Conservation (phyloP, 2,329 filamentous ascomycete species). For the Calcarisporium arbuscula region DNA sequence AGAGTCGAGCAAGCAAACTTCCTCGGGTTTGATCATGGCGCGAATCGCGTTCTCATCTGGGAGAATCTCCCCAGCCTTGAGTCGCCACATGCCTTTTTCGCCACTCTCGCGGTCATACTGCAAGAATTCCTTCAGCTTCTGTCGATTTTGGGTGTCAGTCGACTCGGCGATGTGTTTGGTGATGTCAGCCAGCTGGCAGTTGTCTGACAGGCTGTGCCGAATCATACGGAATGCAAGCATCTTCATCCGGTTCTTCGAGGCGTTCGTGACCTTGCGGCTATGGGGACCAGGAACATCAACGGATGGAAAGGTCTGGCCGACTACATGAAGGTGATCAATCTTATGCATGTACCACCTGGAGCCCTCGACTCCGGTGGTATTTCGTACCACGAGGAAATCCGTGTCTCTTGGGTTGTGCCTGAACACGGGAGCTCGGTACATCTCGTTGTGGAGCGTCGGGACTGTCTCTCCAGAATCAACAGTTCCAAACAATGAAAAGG, state of each 20-base stretch:
- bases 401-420: conserved; percentile 70
- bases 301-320: conserved; percentile 88
- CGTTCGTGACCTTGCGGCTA: conserved; percentile 90
- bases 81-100: conserved; percentile 74
- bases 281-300: conserved; percentile 91
- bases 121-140: conserved; percentile 96
- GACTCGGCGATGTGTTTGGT: conserved; percentile 90
- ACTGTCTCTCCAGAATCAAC: conserved; percentile 88
- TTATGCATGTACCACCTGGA: conserved; percentile 78
- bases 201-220: conserved; percentile 62
- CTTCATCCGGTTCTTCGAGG: conserved; percentile 93
- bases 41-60: conserved; percentile 78
- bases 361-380: conserved; percentile 70
- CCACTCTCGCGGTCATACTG: conserved; percentile 71
- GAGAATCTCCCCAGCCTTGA: conserved; percentile 64
- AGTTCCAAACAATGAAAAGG: conserved; percentile 90
- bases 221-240: conserved; percentile 92
- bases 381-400: conserved; percentile 84
- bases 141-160: conserved; percentile 89
- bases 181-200: conserved; percentile 73
- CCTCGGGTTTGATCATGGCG: conserved; percentile 87
- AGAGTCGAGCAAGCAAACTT: conserved; percentile 87
- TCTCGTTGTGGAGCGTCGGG: conserved; percentile 85
- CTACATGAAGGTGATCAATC: conserved; percentile 84
- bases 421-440: conserved; percentile 93